These are phyloP conservation scores for Hemileccinum rubropunctum DNA, from an alignment of 768 basidiomycete genomes.

Conservation along the genomic window DNA sequence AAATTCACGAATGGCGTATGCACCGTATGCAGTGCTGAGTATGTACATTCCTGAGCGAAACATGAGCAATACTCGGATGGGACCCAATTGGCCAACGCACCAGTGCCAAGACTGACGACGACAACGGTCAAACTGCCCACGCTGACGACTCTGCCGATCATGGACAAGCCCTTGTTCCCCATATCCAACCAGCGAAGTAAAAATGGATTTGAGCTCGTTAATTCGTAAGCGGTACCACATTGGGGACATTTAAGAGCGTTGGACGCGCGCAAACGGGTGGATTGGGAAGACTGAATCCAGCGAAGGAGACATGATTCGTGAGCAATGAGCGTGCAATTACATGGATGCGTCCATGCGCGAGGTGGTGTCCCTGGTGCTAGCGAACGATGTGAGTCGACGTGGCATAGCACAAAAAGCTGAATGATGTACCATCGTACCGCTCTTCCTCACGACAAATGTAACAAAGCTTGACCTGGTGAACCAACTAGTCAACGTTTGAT, in stretches of 20 bases:
- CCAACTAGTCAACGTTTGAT: slow-evolving; percentile 1
- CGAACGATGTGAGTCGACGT: neutral
- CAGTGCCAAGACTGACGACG: slow-evolving; percentile 56
- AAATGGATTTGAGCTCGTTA: slow-evolving; percentile 61
- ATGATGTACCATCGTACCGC: slow-evolving; percentile 38
- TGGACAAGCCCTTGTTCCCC: slow-evolving; percentile 49
- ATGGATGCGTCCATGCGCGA: slow-evolving; percentile 73
- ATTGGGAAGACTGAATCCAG: slow-evolving; percentile 75
- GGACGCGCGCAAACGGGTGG: slow-evolving; percentile 45
- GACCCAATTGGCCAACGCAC: slow-evolving; percentile 37
- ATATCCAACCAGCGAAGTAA: slow-evolving; percentile 49
- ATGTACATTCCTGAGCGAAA: slow-evolving; percentile 41
- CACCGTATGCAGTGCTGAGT: slow-evolving; percentile 65
- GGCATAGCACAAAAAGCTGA: neutral
- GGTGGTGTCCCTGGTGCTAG: slow-evolving; percentile 48
- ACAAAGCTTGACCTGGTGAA: slow-evolving; percentile 61
- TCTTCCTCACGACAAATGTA: slow-evolving; percentile 83
- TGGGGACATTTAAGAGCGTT: slow-evolving; percentile 82
- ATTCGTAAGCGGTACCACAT: slow-evolving; percentile 62
- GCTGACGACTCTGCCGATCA: slow-evolving; percentile 51
- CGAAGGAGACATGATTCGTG: slow-evolving; percentile 77
- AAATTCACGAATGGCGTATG: slow-evolving; percentile 66
- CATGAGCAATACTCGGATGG: neutral
- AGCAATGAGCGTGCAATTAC: slow-evolving; percentile 75
- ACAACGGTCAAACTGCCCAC: slow-evolving; percentile 48